phyloP scores from a whole-genome alignment of 768 basidiomycete species.

The Austroboletus festivus region DNA sequence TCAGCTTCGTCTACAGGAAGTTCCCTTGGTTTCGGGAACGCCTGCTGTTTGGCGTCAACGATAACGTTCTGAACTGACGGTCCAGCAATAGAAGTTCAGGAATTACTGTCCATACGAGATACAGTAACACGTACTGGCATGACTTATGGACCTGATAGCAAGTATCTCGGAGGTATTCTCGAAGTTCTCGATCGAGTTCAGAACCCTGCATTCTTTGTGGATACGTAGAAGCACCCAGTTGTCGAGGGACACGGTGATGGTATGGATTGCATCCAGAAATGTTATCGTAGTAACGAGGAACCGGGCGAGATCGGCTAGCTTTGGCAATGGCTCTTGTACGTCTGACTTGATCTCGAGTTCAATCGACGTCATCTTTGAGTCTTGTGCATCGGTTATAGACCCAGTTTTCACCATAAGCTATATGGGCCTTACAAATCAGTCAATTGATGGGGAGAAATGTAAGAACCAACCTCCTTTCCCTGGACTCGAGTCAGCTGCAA shows the following conservation, averaged over 20 bases:
- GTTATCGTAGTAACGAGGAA: constrained; percentile 48
- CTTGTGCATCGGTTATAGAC: not conserved
- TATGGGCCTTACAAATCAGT: constrained; percentile 16
- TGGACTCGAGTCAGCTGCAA: not conserved
- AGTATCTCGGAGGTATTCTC: not conserved
- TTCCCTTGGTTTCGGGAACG: not conserved
- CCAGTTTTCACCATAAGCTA: constrained; percentile 33
- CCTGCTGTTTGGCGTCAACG: not conserved
- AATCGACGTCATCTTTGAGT: not conserved
- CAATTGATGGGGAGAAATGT: not conserved
- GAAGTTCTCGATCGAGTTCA: not conserved
- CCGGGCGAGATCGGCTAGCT: constrained; percentile 43
- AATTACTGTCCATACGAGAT: not conserved
- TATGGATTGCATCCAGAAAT: constrained; percentile 43
- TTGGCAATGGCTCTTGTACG: constrained; percentile 37
- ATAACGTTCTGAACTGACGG: not conserved
- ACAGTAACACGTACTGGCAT: not conserved
- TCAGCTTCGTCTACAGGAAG: not conserved
- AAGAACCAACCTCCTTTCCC: not conserved
- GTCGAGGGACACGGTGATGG: constrained; percentile 5
- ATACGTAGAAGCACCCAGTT: not conserved
- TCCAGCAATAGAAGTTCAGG: not conserved
- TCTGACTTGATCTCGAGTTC: constrained; percentile 26
- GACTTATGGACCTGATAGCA: not conserved
- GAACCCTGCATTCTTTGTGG: not conserved